Base-by-base conservation (phyloP, 169 alveolate genomes). In the Plasmodium cynomolgi region DNA sequence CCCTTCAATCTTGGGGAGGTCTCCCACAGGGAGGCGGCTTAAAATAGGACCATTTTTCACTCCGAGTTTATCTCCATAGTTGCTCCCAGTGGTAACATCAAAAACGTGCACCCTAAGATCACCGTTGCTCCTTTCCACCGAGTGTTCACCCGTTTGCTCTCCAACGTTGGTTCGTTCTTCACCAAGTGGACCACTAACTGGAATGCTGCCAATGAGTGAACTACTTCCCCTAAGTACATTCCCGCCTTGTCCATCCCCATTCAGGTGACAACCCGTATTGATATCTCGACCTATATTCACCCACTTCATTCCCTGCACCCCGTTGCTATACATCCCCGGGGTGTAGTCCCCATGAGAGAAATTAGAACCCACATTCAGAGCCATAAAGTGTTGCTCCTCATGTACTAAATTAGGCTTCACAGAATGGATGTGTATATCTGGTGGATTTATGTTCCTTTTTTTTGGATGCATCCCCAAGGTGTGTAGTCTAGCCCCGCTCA, bases 331-430 rank as follows among this genome's bases (percentile, higher is more conserved):
- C 6, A 9, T 9, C 41, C 41, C 62, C 39, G 44, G 1, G 6
- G 31, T 29, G 11, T 54, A 34, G 29, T 90, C 79, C 17, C 74
- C 71, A 50, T 15, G 71, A 3, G 58, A 34, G 34, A 33, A 41
- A 54, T 81, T 88, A n/a, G 44, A 88, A 13, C 81, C 94, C 17
- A 79, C 8, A 34, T 54, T 37, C 47, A 91, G 39, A 0, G 85
- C 39, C 13, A 81, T 56, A 15, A 44, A 47, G 75, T 91, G 95
- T 0, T 71, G 82, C 54, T 71, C 95, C 84, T 91, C 95, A 44
- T 47, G 50, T 1, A 91, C 50, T 34, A 91, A 6, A 81, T 91
- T 81, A 81, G 50, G 44, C 33, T 81, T 91, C 31, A 71, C 80
- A 44, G n/a, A 7, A 9, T 71, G 23, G 74, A 91, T 80, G 31